Evolutionary conservation across 1,284 basidiomycete species (phyloP).

Genomic region (Sutorius eximius): DNA sequence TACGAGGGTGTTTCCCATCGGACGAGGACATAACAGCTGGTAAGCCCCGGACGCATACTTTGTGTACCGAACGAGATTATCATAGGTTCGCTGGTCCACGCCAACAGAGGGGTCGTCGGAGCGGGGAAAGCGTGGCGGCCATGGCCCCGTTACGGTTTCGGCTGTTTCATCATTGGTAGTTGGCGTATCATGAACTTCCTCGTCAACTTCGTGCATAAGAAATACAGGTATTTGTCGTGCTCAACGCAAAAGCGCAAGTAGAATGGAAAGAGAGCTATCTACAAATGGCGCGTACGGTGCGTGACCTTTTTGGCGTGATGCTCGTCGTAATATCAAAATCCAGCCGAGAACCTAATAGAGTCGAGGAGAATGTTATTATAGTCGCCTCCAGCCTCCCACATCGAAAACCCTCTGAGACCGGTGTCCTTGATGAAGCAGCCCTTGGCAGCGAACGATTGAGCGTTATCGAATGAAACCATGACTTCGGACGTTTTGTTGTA

Average conservation of each 20-base stretch:
- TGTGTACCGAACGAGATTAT: slow-evolving; percentile 42
- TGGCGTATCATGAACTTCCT: background rate
- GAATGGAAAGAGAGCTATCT: background rate
- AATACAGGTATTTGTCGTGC: background rate
- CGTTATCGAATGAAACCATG: slow-evolving; percentile 40
- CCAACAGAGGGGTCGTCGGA: slow-evolving; percentile 24
- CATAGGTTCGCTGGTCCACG: slow-evolving; percentile 32
- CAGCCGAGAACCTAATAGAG: slow-evolving; percentile 44
- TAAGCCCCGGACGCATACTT: slow-evolving; percentile 46
- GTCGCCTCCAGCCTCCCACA: slow-evolving; percentile 62
- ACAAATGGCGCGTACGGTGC: background rate
- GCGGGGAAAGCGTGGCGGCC: slow-evolving; percentile 28
- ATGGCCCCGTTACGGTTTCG: background rate
- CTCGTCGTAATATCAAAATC: slow-evolving; percentile 40
- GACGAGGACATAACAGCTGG: slow-evolving; percentile 40
- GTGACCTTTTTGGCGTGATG: background rate
- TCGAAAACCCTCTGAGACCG: slow-evolving; percentile 52
- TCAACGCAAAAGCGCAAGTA: background rate
- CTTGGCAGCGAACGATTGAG: slow-evolving; percentile 54
- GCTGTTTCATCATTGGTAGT: background rate
- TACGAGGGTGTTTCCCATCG: slow-evolving; percentile 42
- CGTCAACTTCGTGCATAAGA: slow-evolving; percentile 7
- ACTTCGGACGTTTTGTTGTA: slow-evolving; percentile 42
- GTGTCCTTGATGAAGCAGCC: slow-evolving; percentile 49
- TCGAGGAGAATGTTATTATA: slow-evolving; percentile 51